Base-by-base conservation (phyloP, 2,329 filamentous ascomycete genomes). In the Claviceps fusiformis region DNA sequence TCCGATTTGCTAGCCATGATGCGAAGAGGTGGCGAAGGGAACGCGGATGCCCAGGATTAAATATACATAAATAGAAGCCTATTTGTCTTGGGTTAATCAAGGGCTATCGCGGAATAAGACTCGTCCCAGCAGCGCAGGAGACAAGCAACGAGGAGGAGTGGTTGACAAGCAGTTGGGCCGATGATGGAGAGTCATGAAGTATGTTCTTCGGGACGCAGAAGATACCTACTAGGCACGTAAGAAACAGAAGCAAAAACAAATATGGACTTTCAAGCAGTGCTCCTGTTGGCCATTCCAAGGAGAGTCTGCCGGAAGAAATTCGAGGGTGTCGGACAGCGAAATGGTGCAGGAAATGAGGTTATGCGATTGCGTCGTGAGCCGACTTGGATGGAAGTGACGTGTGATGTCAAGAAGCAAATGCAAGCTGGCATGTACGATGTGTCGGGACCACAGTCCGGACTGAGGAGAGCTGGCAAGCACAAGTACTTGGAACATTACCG, bases 1-100 rank as follows among this genome's bases (percentile, higher is more conserved):
- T 64, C 60, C 55, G 62, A 59, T 62, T 69, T 70, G 59, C 64
- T 62, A 60, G 68, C 68, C 71, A 74, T 74, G 56, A 56, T 64
- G 55, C 60, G 59, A 62, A 55, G 49, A 35, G 41, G 50, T 24
- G 17, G 51, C 54, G 54, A 52, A 55, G 51, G 39, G 29, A 50
- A 55, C 49, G 17, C 17, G 53, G 45, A 46, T 45, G n/a, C 29
- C 54, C 35, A 57, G 19, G 31, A 39, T 17, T 19, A 52, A 50
- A 33, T 47, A 56, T 56, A 45, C 50, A 50, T 29, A 11, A 41
- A 50, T 15, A n/a, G 24, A 17, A 39, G 17, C 39, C 44, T 44
- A 39, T n/a, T 37, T 41, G 39, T 27, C 19, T 10, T 19, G 35
- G 19, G 48, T 52, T 9, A 50, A 31, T 41, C 31, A 33, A 33